Percentiles rank a stretch among this genome's conserved stretches.
These are phyloP conservation scores for Datura wrightii DNA, from an alignment of 257 asterid species.

Conservation along the genomic window DNA sequence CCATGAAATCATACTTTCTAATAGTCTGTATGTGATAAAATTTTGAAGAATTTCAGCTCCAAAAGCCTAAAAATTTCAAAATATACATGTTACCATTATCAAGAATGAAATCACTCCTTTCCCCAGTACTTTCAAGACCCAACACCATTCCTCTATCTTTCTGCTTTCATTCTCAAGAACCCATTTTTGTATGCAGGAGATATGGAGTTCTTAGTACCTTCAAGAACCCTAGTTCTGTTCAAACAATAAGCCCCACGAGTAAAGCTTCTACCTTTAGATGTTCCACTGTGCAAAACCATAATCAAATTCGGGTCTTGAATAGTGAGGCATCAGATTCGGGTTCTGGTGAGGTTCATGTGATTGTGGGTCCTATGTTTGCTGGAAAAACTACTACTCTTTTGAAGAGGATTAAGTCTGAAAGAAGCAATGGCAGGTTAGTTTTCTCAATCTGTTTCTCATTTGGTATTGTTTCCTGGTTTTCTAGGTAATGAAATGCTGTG, in stretches of 20 bases:
- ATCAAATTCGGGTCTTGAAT: constrained; percentile 48
- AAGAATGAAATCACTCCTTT: constrained; percentile 63
- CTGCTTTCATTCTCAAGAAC: constrained; percentile 41
- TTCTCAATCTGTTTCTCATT: neutral
- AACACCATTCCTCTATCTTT: constrained; percentile 40
- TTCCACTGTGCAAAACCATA: constrained; percentile 48
- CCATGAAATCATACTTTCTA: neutral
- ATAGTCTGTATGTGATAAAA: neutral
- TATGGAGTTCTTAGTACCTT: constrained; percentile 33
- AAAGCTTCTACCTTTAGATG: constrained; percentile 38
- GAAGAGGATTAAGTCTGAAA: constrained; percentile 75
- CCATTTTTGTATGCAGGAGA: constrained; percentile 33
- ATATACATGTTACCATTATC: constrained; percentile 49
- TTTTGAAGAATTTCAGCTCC: neutral
- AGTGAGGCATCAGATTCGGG: constrained; percentile 33
- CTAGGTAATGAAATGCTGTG: constrained; percentile 3
- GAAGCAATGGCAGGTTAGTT: constrained; percentile 76
- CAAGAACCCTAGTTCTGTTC: constrained; percentile 36
- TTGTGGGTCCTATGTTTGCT: constrained; percentile 98
- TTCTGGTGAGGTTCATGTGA: constrained; percentile 87
- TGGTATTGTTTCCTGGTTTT: neutral
- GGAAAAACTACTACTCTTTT: constrained; percentile 96
- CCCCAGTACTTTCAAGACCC: constrained; percentile 47
- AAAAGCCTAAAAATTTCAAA: neutral
- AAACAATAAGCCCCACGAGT: constrained; percentile 22